A percentile compares a stretch with the other conserved stretches of the same genome.
Conservation (phyloP, 257 asterid genomes). For the Cruciata laevipes region DNA sequence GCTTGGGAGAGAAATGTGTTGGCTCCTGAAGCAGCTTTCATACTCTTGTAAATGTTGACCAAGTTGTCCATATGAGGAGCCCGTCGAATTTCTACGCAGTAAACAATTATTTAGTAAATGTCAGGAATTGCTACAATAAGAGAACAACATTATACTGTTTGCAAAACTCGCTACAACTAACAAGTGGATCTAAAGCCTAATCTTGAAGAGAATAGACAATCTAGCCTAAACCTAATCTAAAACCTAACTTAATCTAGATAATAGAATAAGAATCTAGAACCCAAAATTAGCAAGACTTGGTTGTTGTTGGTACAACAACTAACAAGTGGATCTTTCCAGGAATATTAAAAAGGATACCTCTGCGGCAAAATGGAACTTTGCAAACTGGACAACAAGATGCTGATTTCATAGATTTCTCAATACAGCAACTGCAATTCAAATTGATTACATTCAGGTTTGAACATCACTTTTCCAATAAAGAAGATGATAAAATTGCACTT, state of each 20-base stretch:
- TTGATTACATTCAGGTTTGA: neutral
- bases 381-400: conserved; percentile 80
- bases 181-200: neutral
- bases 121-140: neutral
- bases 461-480: neutral
- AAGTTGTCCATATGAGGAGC: conserved; percentile 96
- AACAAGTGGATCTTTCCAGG: neutral
- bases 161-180: neutral
- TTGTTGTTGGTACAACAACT: too few relatives aligned
- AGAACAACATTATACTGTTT: too few relatives aligned
- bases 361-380: conserved; percentile 77
- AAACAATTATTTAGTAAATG: neutral
- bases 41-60: conserved; percentile 79
- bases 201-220: too few relatives aligned
- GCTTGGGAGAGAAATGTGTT: conserved; percentile 51
- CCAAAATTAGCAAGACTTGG: too few relatives aligned
- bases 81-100: conserved; percentile 64
- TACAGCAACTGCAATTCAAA: conserved; percentile 48
- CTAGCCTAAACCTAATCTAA: too few relatives aligned
- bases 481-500: conserved; percentile 20
- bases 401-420: conserved; percentile 74
- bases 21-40: conserved; percentile 79
- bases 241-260: too few relatives aligned
- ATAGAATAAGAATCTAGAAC: too few relatives aligned
- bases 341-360: conserved; percentile 45